A percentile compares a stretch with the other conserved stretches of the same genome.
Conservation (phyloP, 768 basidiomycete genomes). For the Tricholoma saponaceum region DNA sequence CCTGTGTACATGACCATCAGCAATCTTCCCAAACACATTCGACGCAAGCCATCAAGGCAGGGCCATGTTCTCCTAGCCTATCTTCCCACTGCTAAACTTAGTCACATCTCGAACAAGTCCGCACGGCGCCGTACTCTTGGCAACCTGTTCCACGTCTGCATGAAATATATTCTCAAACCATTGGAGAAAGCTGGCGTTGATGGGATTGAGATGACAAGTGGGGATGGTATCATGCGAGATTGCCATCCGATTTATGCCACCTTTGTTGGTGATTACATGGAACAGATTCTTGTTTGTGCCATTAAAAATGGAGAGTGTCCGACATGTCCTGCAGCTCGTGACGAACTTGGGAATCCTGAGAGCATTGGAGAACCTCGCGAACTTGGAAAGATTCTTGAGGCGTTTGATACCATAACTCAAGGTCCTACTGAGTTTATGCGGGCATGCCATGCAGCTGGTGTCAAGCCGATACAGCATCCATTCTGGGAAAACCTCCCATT, state of each 20-base stretch:
- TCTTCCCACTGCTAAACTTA: constrained; percentile 32
- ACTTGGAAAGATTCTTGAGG: constrained; percentile 14
- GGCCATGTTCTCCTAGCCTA: constrained; percentile 22
- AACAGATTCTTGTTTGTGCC: constrained; percentile 35
- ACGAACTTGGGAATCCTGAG: constrained; percentile 17
- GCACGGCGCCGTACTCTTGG: constrained; percentile 6
- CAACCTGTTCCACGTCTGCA: constrained; percentile 34
- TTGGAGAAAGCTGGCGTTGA: constrained; percentile 18
- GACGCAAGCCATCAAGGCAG: constrained; percentile 24
- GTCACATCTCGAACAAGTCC: constrained; percentile 18
- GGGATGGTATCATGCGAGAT: constrained; percentile 27
- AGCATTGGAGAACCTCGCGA: constrained; percentile 6
- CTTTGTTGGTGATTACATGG: constrained; percentile 37
- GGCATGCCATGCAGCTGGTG: constrained; percentile 13
- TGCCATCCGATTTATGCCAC: constrained; percentile 36
- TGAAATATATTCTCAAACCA: constrained; percentile 25
- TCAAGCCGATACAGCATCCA: constrained; percentile 21
- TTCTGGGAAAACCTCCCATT: constrained; percentile 24
- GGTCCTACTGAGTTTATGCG: constrained; percentile 10
- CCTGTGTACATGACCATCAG: constrained; percentile 42
- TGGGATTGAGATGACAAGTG: constrained; percentile 22
- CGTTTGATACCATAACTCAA: constrained; percentile 20
- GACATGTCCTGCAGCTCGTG: constrained; percentile 12
- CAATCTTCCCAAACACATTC: constrained; percentile 30
- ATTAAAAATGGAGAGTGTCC: constrained; percentile 24